phyloP scores from a whole-genome alignment of 2,329 filamentous ascomycete species.

The Aspergillus niger region DNA sequence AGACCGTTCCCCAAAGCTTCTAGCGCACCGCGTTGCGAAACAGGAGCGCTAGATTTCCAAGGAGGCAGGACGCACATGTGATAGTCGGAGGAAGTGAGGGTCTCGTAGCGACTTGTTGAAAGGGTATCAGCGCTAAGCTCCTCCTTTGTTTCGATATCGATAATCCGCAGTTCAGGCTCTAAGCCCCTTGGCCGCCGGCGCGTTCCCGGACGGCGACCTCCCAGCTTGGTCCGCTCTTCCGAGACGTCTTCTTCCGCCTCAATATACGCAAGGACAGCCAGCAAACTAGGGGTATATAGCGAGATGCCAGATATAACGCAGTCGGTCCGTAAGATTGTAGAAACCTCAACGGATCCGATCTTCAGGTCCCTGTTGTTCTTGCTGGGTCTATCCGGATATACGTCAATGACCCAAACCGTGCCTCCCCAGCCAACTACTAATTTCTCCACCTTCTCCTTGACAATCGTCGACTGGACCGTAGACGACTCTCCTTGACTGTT shows the following conservation, averaged over 20 bases:
- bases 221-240: conserved; percentile 46
- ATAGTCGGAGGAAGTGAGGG: conserved; percentile 84
- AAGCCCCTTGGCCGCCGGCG: conserved; percentile 75
- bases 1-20: conserved; percentile 74
- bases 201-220: conserved; percentile 62
- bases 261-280: conserved; percentile 90
- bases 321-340: conserved; percentile 94
- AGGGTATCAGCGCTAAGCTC: conserved; percentile 86
- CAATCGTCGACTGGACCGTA: conserved; percentile 44
- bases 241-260: conserved; percentile 70
- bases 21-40: conserved; percentile 70
- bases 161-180: conserved; percentile 85
- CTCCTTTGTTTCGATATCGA: conserved; percentile 79
- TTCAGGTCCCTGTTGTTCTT: conserved; percentile 70
- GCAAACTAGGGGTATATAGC: conserved; percentile 86
- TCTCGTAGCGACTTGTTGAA: conserved; percentile 82
- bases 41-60: conserved; percentile 65
- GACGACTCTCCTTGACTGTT: conserved; percentile 46
- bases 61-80: conserved; percentile 83
- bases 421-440: conserved; percentile 93
- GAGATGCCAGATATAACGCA: conserved; percentile 97
- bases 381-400: conserved; percentile 72
- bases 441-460: conserved; percentile 61
- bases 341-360: conserved; percentile 81
- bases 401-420: conserved; percentile 92